phyloP scores from a whole-genome alignment of 2,329 filamentous ascomycete genomes.

The Cladophialophora exuberans region DNA sequence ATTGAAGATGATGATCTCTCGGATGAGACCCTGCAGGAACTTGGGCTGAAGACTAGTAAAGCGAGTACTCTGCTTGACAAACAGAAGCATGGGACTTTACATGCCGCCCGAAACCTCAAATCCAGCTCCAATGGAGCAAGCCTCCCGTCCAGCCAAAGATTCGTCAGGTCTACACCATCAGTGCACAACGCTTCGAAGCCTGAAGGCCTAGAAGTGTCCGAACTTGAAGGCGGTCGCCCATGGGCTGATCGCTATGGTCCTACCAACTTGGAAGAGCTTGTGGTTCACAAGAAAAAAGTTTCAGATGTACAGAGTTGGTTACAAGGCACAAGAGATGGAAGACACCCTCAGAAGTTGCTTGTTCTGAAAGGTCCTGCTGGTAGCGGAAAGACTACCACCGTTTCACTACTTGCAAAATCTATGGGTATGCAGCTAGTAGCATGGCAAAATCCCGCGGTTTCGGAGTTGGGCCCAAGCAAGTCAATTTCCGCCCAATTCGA shows the following conservation, averaged over 20 bases:
- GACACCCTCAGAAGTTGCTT: slow-evolving; percentile 67
- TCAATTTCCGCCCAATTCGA: slow-evolving; percentile 83
- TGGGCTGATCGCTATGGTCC: slow-evolving; percentile 90
- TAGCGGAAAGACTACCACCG: slow-evolving; percentile 87
- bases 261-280: slow-evolving; percentile 75
- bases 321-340: slow-evolving; percentile 69
- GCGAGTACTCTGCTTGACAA: slow-evolving; percentile 12
- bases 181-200: slow-evolving; percentile 1
- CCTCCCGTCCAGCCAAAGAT: slow-evolving; percentile 32
- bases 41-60: slow-evolving; percentile 22
- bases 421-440: slow-evolving; percentile 78
- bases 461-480: slow-evolving; percentile 61
- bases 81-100: slow-evolving; percentile 9
- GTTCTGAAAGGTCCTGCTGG: slow-evolving; percentile 89
- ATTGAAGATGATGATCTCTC: slow-evolving; percentile 38
- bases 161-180: slow-evolving; percentile 21
- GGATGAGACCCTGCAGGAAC: slow-evolving; percentile 45
- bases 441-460: slow-evolving; percentile 82
- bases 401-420: slow-evolving; percentile 76
- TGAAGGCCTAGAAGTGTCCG: not conserved
- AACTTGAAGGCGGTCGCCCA: slow-evolving; percentile 56
- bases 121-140: slow-evolving; percentile 18
- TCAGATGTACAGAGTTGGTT: slow-evolving; percentile 84
- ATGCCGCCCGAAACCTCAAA: slow-evolving; percentile 1
- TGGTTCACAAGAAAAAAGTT: slow-evolving; percentile 94